Evolutionary conservation across 208 protist species (phyloP).

Genomic region (Vickermania spadyakhi): DNA sequence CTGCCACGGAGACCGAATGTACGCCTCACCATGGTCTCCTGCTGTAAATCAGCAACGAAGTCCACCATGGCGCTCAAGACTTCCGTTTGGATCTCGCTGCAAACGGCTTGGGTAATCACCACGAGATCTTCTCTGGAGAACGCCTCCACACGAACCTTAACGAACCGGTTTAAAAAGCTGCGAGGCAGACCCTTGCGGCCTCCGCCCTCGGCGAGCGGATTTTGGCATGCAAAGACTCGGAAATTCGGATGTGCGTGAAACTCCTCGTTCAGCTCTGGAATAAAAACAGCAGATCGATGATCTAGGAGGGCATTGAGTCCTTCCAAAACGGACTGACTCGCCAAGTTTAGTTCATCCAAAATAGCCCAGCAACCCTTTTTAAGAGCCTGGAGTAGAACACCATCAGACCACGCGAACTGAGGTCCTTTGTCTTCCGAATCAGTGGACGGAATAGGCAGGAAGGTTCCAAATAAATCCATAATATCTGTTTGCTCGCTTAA

Average conservation of each 20-base stretch:
- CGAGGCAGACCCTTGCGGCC: conserved; percentile 99
- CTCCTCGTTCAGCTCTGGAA: conserved; percentile 88
- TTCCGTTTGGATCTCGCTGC: conserved; percentile 48
- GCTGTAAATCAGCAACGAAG: conserved; percentile 91
- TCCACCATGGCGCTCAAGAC: conserved; percentile 89
- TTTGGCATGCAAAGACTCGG: conserved; percentile 99
- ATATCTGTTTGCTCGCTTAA: conserved; percentile 99
- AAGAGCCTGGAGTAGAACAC: conserved; percentile 95
- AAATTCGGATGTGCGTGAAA: conserved; percentile 88
- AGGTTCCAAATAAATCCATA: conserved; percentile 95
- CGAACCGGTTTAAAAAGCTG: conserved; percentile 99
- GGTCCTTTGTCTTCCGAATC: conserved; percentile 16
- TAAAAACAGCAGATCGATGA: conserved; percentile 94
- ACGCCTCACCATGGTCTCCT: conserved; percentile 81
- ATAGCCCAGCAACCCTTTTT: conserved; percentile 98
- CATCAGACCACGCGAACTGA: conserved; percentile 98
- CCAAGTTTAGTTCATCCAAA: conserved; percentile 99
- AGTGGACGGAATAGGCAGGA: conserved; percentile 47
- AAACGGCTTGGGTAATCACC: conserved; percentile 74
- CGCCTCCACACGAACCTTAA: conserved; percentile 91
- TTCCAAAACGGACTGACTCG: conserved; percentile 98
- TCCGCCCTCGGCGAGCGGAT: conserved; percentile 96
- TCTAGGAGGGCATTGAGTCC: conserved; percentile 99
- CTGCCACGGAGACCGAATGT: conserved; percentile 86
- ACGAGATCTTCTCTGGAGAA: conserved; percentile 85